Percentiles rank a stretch among this genome's conserved stretches.
phyloP scores from a whole-genome alignment of 768 basidiomycete genomes.

The Thelephora aurantiotincta region DNA sequence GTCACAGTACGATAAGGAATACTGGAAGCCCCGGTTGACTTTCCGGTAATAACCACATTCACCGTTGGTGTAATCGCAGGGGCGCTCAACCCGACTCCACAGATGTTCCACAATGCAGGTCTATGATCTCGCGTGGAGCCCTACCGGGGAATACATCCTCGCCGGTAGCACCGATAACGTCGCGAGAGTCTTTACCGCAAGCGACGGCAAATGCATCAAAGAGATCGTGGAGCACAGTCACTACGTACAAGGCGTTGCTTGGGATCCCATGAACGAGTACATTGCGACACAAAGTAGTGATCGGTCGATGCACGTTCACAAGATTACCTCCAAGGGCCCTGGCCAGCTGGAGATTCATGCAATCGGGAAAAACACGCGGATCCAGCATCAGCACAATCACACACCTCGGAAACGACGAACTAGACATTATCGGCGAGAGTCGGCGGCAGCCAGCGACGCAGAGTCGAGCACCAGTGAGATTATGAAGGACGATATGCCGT shows the following conservation, averaged over 20 bases:
- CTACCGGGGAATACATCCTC: slow-evolving; percentile 84
- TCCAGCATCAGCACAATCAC: slow-evolving; percentile 55
- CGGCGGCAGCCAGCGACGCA: slow-evolving; percentile 54
- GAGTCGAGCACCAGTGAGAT: slow-evolving; percentile 51
- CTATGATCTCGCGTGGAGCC: slow-evolving; percentile 97
- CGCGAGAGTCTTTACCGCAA: slow-evolving; percentile 67
- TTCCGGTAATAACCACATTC: slow-evolving; percentile 42
- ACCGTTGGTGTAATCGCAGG: background rate
- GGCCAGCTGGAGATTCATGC: slow-evolving; percentile 85
- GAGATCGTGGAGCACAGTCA: slow-evolving; percentile 92
- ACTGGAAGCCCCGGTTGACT: slow-evolving; percentile 82
- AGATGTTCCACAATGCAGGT: slow-evolving; percentile 94
- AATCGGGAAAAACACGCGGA: slow-evolving; percentile 74
- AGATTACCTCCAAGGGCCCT: slow-evolving; percentile 52
- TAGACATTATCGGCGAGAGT: slow-evolving; percentile 51
- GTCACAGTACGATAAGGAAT: slow-evolving; percentile 81
- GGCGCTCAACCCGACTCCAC: slow-evolving; percentile 1
- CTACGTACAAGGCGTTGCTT: slow-evolving; percentile 96
- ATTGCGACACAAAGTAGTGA: slow-evolving; percentile 97
- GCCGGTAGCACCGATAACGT: slow-evolving; percentile 97
- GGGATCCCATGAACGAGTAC: slow-evolving; percentile 96
- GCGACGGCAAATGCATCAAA: slow-evolving; percentile 77
- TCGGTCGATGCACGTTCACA: slow-evolving; percentile 90
- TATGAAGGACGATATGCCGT: slow-evolving; percentile 30
- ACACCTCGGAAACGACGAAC: slow-evolving; percentile 49